phyloP scores from a whole-genome alignment of 257 asterid genomes.

The Ligustrum vulgare region DNA sequence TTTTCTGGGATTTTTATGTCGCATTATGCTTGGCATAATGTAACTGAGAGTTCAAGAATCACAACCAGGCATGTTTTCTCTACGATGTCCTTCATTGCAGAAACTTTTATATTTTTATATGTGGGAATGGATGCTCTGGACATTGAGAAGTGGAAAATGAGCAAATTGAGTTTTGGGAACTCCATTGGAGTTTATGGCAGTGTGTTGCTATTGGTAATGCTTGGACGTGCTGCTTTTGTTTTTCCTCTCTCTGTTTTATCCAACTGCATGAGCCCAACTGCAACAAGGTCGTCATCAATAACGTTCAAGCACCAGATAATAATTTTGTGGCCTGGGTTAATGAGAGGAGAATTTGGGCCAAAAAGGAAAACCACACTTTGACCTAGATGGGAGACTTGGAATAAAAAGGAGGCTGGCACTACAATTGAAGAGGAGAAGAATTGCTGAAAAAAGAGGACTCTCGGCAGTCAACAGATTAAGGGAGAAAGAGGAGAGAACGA shows the following conservation, averaged over 20 bases:
- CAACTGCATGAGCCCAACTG: conserved; percentile 60
- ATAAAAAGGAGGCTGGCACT: too few species aligned
- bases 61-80: conserved; percentile 84
- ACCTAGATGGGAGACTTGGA: too few species aligned
- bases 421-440: too few species aligned
- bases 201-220: conserved; percentile 56
- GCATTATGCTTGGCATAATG: conserved; percentile 96
- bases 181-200: conserved; percentile 54
- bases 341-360: too few species aligned
- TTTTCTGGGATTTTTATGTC: conserved; percentile 88
- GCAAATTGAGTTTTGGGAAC: conserved; percentile 57
- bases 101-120: conserved; percentile 81
- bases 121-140: conserved; percentile 97
- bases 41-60: conserved; percentile 76
- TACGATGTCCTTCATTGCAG: conserved; percentile 86
- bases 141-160: conserved; percentile 80
- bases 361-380: too few species aligned
- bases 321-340: too few species aligned
- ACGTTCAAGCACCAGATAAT: conserved; percentile 75
- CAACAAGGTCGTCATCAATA: conserved; percentile 51
- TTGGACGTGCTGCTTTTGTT: conserved; percentile 95
- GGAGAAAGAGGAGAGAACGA: too few species aligned
- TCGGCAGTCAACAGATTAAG: too few species aligned
- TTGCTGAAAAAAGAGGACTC: too few species aligned
- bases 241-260: conserved; percentile 80